Evolutionary conservation across 768 basidiomycete species (phyloP).

Genomic region (Nevesoporus exiguus): DNA sequence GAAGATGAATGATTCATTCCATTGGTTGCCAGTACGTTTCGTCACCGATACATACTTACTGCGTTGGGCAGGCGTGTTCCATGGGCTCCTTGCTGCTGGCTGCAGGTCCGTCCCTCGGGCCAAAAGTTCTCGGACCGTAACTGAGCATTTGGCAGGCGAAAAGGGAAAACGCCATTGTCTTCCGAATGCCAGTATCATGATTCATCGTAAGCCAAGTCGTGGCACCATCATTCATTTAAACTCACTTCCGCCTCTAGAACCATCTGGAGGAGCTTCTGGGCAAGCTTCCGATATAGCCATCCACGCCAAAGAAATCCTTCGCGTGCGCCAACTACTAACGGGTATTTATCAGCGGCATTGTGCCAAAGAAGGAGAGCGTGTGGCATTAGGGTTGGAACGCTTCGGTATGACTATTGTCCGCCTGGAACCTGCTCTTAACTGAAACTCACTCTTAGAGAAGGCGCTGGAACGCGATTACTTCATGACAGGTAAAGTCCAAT

Average conservation of each 20-base stretch:
- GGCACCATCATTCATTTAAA: background rate
- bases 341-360: conserved; percentile 90
- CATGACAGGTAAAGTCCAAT: conserved; percentile 66
- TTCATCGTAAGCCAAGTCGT: conserved; percentile 68
- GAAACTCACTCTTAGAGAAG: conserved; percentile 50
- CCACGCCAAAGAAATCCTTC: conserved; percentile 92
- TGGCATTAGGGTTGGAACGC: conserved; percentile 61
- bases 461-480: conserved; percentile 95
- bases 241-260: conserved; percentile 53
- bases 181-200: conserved; percentile 96
- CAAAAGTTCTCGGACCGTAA: conserved; percentile 7
- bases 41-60: conserved; percentile 94
- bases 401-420: conserved; percentile 58
- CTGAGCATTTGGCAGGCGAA: conserved; percentile 49
- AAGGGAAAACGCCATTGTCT: conserved; percentile 88
- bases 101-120: conserved; percentile 48
- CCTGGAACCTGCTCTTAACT: conserved; percentile 22
- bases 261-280: conserved; percentile 92
- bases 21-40: conserved; percentile 68
- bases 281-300: conserved; percentile 98
- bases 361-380: conserved; percentile 57
- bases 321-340: conserved; percentile 80
- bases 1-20: conserved; percentile 26
- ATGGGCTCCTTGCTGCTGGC: conserved; percentile 95
- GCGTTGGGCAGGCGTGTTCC: conserved; percentile 90